Evolutionary conservation across 495 filamentous ascomycete species (phyloP), one percentile per base, ranked within the genome.

Genomic region (Aspergillus cavernicola): DNA sequence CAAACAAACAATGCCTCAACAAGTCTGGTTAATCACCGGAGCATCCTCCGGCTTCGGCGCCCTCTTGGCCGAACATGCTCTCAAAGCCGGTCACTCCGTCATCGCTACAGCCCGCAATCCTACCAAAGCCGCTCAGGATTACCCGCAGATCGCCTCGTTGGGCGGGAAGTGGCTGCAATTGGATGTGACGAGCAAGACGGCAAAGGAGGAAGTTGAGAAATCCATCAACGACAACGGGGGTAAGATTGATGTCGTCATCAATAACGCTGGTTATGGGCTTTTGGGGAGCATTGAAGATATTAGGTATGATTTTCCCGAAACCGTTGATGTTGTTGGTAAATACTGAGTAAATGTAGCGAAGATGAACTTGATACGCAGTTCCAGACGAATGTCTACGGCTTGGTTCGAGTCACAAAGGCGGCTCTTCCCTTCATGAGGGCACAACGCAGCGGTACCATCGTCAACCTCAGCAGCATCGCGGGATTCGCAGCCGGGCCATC

Each of bases 1-100:
- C n/a, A n/a, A n/a, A n/a, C n/a, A n/a, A n/a, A n/a, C n/a, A n/a
- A 31, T 31, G 28, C 6, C 28, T 31, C 28, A 6, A 6, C 32
- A 13, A 35, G 32, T 35, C 18, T 85, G 75, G 73, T 67, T 84
- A 56, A 78, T 85, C 59, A 80, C 74, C 1, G 81, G 76, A 37
- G 67, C 71, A 38, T 80, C 78, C n/a, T 72, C 69, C 12, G 81
- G 81, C 50, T 75, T 85, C 52, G 81, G 81, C 35, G 44, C 60
- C 13, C 60, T 67, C 16, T 72, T 83, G 22, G 72, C 74, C 26
- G 43, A 66, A 18, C 57, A 66, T 6, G 78, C 73, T 23, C 73
- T 83, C 6, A 42, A 53, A 12, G 68, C 70, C 11, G 77, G 78
- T 19, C 69, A 83, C 62, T 66, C 69, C 15, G 80, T 85, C 13